Percentiles rank a stretch among this genome's conserved stretches.
phyloP scores from a whole-genome alignment of 345 rosid genomes.

The Gossypium arboreum region DNA sequence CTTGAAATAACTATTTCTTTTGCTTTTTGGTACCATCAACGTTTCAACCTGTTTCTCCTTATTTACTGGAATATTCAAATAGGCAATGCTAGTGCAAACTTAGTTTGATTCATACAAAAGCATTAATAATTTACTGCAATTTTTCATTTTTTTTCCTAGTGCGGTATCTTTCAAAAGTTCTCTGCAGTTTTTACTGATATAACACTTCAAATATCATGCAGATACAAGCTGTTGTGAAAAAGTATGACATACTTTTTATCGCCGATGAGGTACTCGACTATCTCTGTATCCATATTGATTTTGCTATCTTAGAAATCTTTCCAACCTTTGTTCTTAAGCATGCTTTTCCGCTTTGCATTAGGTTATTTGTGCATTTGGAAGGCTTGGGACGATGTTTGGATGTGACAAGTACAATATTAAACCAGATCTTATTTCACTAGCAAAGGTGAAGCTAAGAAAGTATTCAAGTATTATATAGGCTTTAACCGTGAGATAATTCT shows the following conservation, averaged over 20 bases:
- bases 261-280: constrained; percentile 75
- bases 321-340: neutral
- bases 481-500: neutral
- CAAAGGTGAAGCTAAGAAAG: constrained; percentile 55
- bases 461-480: neutral
- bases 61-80: neutral
- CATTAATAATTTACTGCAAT: neutral
- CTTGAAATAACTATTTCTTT: constrained; percentile 8
- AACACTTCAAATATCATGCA: constrained; percentile 29
- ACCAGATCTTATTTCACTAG: constrained; percentile 29
- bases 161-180: neutral
- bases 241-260: constrained; percentile 79
- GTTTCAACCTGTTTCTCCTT: neutral
- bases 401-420: constrained; percentile 68
- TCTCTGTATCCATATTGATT: neutral
- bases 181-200: neutral
- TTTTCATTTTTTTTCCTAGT: neutral
- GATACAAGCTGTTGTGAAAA: constrained; percentile 90
- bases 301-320: constrained; percentile 4
- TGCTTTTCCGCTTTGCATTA: constrained; percentile 22
- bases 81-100: neutral
- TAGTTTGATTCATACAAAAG: neutral
- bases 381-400: constrained; percentile 95
- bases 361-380: constrained; percentile 98
- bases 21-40: neutral